Conservation (phyloP, 495 filamentous ascomycete species). For the Cercophora samala region DNA sequence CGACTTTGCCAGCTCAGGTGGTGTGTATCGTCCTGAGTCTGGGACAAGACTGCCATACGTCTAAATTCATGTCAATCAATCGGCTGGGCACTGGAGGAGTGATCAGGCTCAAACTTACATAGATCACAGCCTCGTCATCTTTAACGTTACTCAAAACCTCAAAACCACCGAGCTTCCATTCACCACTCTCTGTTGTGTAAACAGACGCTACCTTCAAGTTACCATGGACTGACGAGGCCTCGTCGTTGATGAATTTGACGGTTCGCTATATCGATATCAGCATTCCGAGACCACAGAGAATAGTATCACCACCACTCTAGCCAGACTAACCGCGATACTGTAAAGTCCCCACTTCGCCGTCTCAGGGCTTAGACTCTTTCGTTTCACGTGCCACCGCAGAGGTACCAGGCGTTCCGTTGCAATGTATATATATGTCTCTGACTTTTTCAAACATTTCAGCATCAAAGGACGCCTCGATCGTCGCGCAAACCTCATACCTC, state of each 20-base stretch:
- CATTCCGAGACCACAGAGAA: not conserved
- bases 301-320: not conserved
- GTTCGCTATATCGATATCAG: slow-evolving; percentile 60
- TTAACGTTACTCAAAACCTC: slow-evolving; percentile 93
- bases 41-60: slow-evolving; percentile 83
- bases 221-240: slow-evolving; percentile 86
- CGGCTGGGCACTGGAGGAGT: not conserved
- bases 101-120: slow-evolving; percentile 51
- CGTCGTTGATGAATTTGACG: slow-evolving; percentile 91
- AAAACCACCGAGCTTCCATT: slow-evolving; percentile 95
- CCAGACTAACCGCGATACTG: slow-evolving; percentile 68
- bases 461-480: not conserved
- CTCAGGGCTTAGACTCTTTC: slow-evolving; percentile 79
- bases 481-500: slow-evolving; percentile 59
- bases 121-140: slow-evolving; percentile 88
- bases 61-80: slow-evolving; percentile 40
- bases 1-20: slow-evolving; percentile 79
- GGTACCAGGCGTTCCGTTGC: slow-evolving; percentile 87
- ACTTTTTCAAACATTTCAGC: slow-evolving; percentile 49
- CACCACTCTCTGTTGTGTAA: slow-evolving; percentile 89
- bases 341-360: slow-evolving; percentile 94
- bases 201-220: slow-evolving; percentile 79
- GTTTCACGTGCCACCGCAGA: slow-evolving; percentile 77
- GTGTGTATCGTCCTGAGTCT: slow-evolving; percentile 72
- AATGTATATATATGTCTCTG: slow-evolving; percentile 89